Conservation (phyloP, 768 basidiomycete species). For the Clitopilus hobsonii region DNA sequence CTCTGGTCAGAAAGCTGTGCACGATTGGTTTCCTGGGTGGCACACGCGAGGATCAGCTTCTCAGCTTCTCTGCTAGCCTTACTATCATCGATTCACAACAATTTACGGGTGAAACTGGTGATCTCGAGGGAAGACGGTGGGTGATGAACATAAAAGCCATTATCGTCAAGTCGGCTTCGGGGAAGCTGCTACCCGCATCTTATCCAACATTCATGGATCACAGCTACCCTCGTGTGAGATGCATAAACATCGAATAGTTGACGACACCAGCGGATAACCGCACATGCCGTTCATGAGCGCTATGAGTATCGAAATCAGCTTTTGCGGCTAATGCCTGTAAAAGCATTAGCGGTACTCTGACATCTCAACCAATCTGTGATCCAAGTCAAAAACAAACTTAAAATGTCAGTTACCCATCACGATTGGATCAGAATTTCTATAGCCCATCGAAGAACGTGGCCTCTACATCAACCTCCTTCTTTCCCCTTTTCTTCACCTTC, state of each 20-base stretch:
- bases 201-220: no score
- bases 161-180: no score
- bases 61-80: background rate
- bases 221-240: no score
- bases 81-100: background rate
- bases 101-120: background rate
- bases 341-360: background rate
- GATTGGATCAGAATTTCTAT: constrained; percentile 20
- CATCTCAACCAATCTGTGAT: background rate
- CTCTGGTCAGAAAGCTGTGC: background rate
- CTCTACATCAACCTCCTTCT: constrained; percentile 53
- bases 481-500: constrained; percentile 48
- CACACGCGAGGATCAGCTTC: background rate
- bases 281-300: no score
- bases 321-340: background rate
- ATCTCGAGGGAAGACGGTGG: background rate
- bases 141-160: no score
- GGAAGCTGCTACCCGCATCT: no score
- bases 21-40: background rate
- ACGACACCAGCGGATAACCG: no score
- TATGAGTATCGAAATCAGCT: no score
- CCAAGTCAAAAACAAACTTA: background rate
- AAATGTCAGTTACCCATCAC: constrained; percentile 1
- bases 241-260: no score
- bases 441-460: constrained; percentile 66